Evolutionary conservation across 2,329 filamentous ascomycete genomes (phyloP).

Genomic region (Beauveria scarabaeidicola): DNA sequence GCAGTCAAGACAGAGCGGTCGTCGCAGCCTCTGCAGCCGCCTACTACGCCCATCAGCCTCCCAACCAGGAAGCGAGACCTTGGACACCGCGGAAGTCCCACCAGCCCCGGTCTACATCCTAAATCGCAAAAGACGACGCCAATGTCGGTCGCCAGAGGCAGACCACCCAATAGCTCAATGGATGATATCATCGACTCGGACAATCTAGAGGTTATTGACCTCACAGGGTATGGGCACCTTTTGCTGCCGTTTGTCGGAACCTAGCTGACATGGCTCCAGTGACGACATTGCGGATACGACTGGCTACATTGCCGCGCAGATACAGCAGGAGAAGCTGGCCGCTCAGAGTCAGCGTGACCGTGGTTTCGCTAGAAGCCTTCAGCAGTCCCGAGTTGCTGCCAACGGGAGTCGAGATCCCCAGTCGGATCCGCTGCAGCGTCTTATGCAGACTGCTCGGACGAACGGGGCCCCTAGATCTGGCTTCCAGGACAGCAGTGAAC

Average conservation of each 20-base stretch:
- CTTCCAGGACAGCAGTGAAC: neutral
- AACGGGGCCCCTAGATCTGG: slow-evolving; percentile 6
- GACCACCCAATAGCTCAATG: neutral
- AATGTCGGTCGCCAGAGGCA: neutral
- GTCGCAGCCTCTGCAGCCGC: neutral
- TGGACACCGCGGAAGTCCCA: neutral
- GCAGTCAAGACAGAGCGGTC: neutral
- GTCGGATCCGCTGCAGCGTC: slow-evolving; percentile 19
- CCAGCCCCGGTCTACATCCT: neutral
- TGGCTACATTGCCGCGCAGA: slow-evolving; percentile 25
- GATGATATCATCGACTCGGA: neutral
- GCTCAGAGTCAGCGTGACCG: slow-evolving; percentile 22
- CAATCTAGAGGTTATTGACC: slow-evolving; percentile 28
- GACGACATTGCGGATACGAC: slow-evolving; percentile 26
- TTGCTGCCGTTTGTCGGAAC: slow-evolving; percentile 12
- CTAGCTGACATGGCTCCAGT: slow-evolving; percentile 19
- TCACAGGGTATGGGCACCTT: slow-evolving; percentile 30
- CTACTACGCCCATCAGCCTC: neutral
- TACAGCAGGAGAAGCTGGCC: slow-evolving; percentile 25
- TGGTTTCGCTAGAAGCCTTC: slow-evolving; percentile 21
- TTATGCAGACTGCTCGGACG: slow-evolving; percentile 23
- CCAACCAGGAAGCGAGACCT: slow-evolving; percentile 3
- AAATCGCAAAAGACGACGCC: slow-evolving; percentile 24
- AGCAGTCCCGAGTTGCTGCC: neutral
- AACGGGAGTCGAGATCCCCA: neutral